Percentiles rank a stretch among this genome's conserved stretches.
These are phyloP conservation scores for Sporothrix curviconia DNA, from an alignment of 2,329 filamentous ascomycete species.

Conservation along the genomic window DNA sequence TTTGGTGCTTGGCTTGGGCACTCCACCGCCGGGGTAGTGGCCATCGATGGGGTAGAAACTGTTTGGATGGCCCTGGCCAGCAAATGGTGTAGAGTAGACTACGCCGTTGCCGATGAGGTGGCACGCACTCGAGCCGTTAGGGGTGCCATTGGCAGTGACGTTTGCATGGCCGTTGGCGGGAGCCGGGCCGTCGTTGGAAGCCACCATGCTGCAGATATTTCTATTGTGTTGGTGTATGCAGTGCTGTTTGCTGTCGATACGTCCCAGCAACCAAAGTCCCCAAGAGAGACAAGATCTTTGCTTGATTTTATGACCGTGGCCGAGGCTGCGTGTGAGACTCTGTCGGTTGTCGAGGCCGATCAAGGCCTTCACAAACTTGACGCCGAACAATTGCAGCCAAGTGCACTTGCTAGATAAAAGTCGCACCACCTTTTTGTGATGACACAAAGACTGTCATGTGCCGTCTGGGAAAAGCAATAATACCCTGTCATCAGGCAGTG, in stretches of 20 bases:
- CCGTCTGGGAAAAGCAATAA: neutral
- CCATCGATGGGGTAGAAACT: constrained; percentile 1
- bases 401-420: neutral
- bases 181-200: neutral
- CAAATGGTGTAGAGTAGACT: neutral
- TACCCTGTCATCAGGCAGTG: neutral
- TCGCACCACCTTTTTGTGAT: neutral
- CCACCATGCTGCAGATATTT: neutral
- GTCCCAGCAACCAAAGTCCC: too few relatives aligned
- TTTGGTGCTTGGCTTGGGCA: neutral
- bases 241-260: neutral
- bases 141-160: neutral
- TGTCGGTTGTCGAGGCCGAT: neutral
- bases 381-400: neutral
- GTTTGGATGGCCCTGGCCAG: neutral
- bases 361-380: neutral
- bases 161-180: neutral
- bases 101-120: neutral
- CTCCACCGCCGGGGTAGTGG: neutral
- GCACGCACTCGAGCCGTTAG: neutral
- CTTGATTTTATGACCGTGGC: neutral
- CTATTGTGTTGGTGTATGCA: neutral
- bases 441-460: too few relatives aligned
- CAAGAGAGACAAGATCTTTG: neutral
- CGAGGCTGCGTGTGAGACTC: neutral